Conservation (phyloP, 106 monocot genomes). For the Hemerocallis citrina region DNA sequence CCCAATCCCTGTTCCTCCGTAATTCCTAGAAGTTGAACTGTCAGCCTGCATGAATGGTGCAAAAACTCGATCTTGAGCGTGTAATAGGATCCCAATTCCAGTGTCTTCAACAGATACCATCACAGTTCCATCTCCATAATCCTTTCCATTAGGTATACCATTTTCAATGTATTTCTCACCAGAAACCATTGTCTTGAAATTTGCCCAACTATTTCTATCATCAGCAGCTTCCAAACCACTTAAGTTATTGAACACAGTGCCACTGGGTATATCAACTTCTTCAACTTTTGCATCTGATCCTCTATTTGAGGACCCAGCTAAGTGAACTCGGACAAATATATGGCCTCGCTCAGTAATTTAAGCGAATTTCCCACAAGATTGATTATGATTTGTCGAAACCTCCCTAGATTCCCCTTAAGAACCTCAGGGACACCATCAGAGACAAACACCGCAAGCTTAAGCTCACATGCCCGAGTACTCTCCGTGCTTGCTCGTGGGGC, state of each 20-base stretch:
- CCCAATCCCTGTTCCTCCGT: constrained; percentile 98
- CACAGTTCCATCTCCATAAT: constrained; percentile 41
- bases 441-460: too few species aligned
- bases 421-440: too few species aligned
- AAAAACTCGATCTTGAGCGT: constrained; percentile 86
- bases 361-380: too few species aligned
- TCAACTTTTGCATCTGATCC: constrained; percentile 23
- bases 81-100: constrained; percentile 80
- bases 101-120: constrained; percentile 89
- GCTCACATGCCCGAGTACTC: too few species aligned
- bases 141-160: constrained; percentile 6
- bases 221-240: constrained; percentile 89
- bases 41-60: constrained; percentile 98
- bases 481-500: too few species aligned
- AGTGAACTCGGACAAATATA: constrained; percentile 86
- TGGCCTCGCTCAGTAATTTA: constrained; percentile 91
- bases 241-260: constrained; percentile 38
- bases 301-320: constrained; percentile 44
- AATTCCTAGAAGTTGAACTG: constrained; percentile 90
- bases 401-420: too few species aligned
- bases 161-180: constrained; percentile 26
- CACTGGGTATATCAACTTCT: constrained; percentile 5
- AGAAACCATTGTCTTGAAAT: constrained; percentile 48
- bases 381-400: too few species aligned
- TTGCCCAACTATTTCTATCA: constrained; percentile 70